phyloP scores from a whole-genome alignment of 2,329 filamentous ascomycete genomes.

The Zasmidium cellare region DNA sequence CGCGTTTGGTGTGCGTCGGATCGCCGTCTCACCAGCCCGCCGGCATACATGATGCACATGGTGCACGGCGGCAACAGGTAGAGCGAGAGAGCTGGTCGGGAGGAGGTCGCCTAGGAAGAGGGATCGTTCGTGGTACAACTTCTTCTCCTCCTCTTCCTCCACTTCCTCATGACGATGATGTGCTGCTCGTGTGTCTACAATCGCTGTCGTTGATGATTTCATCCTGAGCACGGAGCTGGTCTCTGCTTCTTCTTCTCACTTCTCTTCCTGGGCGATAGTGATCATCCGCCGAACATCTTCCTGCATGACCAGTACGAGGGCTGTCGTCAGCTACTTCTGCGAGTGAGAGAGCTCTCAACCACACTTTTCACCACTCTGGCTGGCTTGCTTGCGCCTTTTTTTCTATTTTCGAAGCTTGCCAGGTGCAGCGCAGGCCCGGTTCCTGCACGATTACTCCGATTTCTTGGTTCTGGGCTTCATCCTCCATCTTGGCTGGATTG shows the following conservation, averaged over 20 bases:
- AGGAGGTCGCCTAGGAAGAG: neutral
- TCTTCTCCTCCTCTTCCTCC: too few relatives aligned
- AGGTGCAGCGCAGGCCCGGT: too few relatives aligned
- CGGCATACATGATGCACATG: too few relatives aligned
- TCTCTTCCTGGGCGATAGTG: too few relatives aligned
- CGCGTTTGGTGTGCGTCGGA: constrained; percentile 6
- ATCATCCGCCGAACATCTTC: neutral
- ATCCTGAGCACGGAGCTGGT: constrained; percentile 2
- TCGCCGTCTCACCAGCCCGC: constrained; percentile 5
- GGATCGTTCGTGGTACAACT: too few relatives aligned
- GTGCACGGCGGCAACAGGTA: too few relatives aligned
- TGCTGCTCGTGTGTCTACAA: neutral
- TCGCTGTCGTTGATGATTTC: too few relatives aligned
- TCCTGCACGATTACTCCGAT: too few relatives aligned
- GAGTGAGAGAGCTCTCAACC: neutral
- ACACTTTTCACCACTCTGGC: neutral
- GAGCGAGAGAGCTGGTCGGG: too few relatives aligned
- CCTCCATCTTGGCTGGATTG: neutral
- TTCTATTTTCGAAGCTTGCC: too few relatives aligned
- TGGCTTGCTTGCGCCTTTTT: too few relatives aligned
- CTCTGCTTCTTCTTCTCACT: neutral
- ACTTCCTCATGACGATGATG: neutral
- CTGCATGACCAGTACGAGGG: neutral
- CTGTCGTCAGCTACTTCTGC: neutral
- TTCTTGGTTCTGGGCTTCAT: too few relatives aligned